These are phyloP conservation scores for Wickerhamomyces subpelliculosus DNA, from an alignment of 805 yeast species.

Conservation along the genomic window DNA sequence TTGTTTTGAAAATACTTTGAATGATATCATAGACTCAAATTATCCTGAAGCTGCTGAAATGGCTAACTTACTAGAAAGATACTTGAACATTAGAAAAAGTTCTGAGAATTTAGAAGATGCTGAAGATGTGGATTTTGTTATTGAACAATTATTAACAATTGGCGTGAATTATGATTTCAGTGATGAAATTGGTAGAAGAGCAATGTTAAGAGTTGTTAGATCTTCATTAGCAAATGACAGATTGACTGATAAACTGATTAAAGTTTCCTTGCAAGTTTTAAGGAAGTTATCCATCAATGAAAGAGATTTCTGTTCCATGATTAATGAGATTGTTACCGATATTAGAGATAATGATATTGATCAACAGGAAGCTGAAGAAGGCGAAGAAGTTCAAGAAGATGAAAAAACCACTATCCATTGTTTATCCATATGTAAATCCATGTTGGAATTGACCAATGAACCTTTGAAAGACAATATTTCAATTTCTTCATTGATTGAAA, in stretches of 20 bases:
- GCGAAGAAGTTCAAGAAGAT: conserved; percentile 20
- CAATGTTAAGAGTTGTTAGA: conserved; percentile 55
- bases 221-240: conserved; percentile 51
- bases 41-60: conserved; percentile 77
- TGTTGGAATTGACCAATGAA: conserved; percentile 60
- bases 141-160: conserved; percentile 63
- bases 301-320: conserved; percentile 76
- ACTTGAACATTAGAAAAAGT: conserved; percentile 42
- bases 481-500: conserved; percentile 61
- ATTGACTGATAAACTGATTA: conserved; percentile 46
- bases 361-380: conserved; percentile 19
- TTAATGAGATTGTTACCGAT: conserved; percentile 82
- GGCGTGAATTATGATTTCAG: conserved; percentile 74
- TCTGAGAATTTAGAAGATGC: conserved; percentile 30
- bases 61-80: conserved; percentile 50
- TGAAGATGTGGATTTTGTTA: conserved; percentile 60
- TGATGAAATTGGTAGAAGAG: conserved; percentile 86
- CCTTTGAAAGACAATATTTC: conserved; percentile 60
- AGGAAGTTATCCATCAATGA: conserved; percentile 69
- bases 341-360: conserved; percentile 52
- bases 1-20: conserved; percentile 47
- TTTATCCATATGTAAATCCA: conserved; percentile 58
- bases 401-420: conserved; percentile 51
- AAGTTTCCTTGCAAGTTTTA: conserved; percentile 56
- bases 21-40: conserved; percentile 53